Percentiles rank a stretch among this genome's conserved stretches.
These are phyloP conservation scores for Neurospora sp. DNA, from an alignment of 495 filamentous ascomycete genomes.

Conservation along the genomic window DNA sequence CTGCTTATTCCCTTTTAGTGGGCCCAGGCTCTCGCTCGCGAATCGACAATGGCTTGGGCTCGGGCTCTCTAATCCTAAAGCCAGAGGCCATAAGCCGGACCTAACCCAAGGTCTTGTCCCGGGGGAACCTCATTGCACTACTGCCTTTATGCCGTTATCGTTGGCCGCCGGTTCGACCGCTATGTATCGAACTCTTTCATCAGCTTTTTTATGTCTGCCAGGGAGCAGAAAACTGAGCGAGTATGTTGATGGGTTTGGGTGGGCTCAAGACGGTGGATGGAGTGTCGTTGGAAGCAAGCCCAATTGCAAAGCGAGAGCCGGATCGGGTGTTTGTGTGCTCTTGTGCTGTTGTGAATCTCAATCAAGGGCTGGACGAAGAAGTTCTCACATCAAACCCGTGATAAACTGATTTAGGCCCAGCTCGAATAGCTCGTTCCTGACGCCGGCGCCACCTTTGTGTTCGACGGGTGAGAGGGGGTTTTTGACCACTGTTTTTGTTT, in stretches of 20 bases:
- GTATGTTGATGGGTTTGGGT: not conserved
- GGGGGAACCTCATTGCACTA: not conserved
- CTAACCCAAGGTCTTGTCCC: not conserved
- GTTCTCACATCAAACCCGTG: slow-evolving; percentile 37
- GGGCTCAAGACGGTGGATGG: not conserved
- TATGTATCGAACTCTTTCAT: not conserved
- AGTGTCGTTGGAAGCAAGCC: not conserved
- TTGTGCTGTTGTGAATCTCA: not conserved
- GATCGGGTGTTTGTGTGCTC: not conserved
- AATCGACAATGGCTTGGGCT: not conserved
- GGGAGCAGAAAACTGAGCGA: not conserved
- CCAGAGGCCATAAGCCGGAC: too few species aligned
- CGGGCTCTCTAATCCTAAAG: too few species aligned
- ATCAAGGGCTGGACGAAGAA: not conserved
- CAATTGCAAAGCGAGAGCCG: not conserved
- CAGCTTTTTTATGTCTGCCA: not conserved
- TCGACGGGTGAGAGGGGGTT: slow-evolving; percentile 86
- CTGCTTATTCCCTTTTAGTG: not conserved
- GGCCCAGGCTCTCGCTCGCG: not conserved
- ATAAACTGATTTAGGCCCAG: slow-evolving; percentile 81
- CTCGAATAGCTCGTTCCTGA: slow-evolving; percentile 92
- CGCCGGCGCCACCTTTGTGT: slow-evolving; percentile 77
- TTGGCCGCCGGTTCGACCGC: not conserved
- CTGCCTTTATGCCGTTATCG: not conserved
- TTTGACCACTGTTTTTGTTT: slow-evolving; percentile 60